Base-by-base conservation (phyloP, 176 grass and related monocot species). In the Ananas comosus region DNA sequence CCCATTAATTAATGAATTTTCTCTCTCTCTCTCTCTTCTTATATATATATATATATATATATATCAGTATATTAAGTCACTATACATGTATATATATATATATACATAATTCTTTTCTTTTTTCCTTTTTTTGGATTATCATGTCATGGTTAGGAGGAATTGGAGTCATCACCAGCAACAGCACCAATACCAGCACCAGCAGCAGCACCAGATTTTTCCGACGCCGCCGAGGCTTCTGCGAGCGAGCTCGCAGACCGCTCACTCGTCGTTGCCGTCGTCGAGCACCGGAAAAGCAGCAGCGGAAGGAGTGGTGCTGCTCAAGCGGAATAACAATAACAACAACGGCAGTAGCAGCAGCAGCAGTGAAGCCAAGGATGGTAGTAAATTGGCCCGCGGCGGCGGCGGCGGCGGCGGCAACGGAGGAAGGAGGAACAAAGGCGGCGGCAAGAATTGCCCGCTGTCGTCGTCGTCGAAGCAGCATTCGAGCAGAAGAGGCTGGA, bases 161-260 rank as follows among this genome's bases (percentile, higher is more conserved):
- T 61, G 67, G 23, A 83, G 83, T 21, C 72, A 68, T 57, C 51
- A 82, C 67, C 71, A 51, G 48, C 54, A 75, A 66, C 76, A 83
- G 33, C 33, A 42, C n/a, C 72, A 66, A 49, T 33, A 81, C 69
- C 70, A 51, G 48, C 54, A 75, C 25, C 25, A 27, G 25, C 25
- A 27, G 25, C 25, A 27, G 25, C 25, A 83, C 22, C 78, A 80
- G 25, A 24, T 63, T 17, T 74, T 82, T 17, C 78, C 80, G 21
- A 82, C 83, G 5, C 86, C 86, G 10, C 90, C 90, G 48, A 84
- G 90, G 76, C 75, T 74, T 24, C 91, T 86, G 19, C 42, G 74
- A 51, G 29, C 75, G 80, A 76, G 80, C 8, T 51, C 80, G 10
- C 10, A 75, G 2, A 49, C 53, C 3, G 25, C 51, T n/a, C 8